Conservation (phyloP, 768 basidiomycete species). For the Pholiota molesta region DNA sequence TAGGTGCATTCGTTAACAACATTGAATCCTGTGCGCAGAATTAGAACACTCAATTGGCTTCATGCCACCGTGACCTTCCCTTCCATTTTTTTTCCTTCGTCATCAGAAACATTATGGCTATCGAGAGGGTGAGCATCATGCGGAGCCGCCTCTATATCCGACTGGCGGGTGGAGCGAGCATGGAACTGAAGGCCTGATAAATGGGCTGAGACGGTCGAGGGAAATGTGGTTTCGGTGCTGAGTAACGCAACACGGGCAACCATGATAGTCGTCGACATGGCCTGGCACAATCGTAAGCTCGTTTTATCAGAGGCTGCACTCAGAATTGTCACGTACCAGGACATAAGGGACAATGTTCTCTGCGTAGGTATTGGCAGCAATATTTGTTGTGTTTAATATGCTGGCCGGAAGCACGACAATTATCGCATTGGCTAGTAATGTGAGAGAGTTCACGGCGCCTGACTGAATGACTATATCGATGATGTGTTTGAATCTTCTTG, state of each 20-base stretch:
- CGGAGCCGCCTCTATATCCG: no score
- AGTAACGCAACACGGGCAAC: not conserved
- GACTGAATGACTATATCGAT: not conserved
- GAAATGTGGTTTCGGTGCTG: not conserved
- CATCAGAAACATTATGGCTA: no score
- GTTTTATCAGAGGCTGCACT: not conserved
- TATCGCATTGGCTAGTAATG: not conserved
- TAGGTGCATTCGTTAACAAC: no score
- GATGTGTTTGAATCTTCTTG: not conserved
- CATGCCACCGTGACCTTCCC: no score
- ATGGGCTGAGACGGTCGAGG: not conserved
- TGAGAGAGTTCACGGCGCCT: not conserved
- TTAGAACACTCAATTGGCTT: no score
- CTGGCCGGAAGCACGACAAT: not conserved
- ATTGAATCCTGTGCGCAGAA: no score
- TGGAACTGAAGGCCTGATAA: not conserved
- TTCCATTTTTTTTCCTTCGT: no score
- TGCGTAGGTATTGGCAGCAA: not conserved
- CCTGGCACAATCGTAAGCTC: not conserved
- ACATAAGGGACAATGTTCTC: not conserved
- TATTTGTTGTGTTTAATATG: not conserved
- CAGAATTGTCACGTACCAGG: not conserved
- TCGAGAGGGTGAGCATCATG: no score
- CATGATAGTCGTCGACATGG: not conserved
- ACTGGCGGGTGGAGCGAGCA: not conserved